Conservation (phyloP, 2,329 filamentous ascomycete genomes). For the Penicillium hesseltinei region DNA sequence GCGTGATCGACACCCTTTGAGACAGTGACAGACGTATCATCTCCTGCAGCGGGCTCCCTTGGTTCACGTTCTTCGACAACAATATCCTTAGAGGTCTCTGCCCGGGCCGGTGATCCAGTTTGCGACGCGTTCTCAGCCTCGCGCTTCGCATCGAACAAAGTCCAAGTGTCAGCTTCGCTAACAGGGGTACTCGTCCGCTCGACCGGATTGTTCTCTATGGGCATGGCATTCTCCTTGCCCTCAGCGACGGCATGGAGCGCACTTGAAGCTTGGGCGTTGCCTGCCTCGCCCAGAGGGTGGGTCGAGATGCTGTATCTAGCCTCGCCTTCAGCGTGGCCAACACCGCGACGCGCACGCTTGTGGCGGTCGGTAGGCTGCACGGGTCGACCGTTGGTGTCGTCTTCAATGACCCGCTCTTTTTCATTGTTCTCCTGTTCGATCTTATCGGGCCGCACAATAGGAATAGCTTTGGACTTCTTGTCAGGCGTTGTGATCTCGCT, state of each 20-base stretch:
- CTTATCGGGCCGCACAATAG: constrained; percentile 69
- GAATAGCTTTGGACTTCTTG: constrained; percentile 78
- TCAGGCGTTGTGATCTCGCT: constrained; percentile 63
- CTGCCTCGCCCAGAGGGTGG: constrained; percentile 34
- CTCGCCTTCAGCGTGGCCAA: constrained; percentile 68
- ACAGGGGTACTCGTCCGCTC: constrained; percentile 32
- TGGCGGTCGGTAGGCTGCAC: constrained; percentile 63
- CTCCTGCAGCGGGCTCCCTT: constrained; percentile 9
- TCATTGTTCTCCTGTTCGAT: constrained; percentile 43
- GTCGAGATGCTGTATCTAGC: constrained; percentile 65
- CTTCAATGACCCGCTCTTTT: constrained; percentile 37
- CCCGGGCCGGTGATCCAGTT: constrained; percentile 48
- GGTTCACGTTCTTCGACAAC: constrained; percentile 14
- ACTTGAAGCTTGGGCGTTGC: constrained; percentile 30
- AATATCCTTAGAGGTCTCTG: constrained; percentile 6
- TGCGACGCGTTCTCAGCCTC: constrained; percentile 50
- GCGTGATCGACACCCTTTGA: constrained; percentile 15
- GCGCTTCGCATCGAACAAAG: constrained; percentile 61
- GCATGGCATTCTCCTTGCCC: constrained; percentile 38
- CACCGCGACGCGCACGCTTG: constrained; percentile 70
- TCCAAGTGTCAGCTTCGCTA: constrained; percentile 51
- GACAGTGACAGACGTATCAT: constrained; percentile 5
- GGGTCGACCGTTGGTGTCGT: constrained; percentile 61
- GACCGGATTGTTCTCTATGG: constrained; percentile 38
- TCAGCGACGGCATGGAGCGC: constrained; percentile 31